phyloP scores from a whole-genome alignment of 257 asterid species.

The Solanum gandarillasii region DNA sequence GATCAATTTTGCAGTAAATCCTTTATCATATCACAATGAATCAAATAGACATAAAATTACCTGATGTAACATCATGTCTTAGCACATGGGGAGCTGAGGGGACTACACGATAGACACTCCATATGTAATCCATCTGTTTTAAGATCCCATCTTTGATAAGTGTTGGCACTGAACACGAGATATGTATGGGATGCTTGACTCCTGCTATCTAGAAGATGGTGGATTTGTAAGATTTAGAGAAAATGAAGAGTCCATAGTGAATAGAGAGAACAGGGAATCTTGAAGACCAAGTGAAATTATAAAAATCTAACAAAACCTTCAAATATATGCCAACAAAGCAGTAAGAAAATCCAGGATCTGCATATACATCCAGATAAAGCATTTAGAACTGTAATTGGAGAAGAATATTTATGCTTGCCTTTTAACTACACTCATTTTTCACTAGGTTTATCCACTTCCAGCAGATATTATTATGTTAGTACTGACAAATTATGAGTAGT shows the following conservation, averaged over 20 bases:
- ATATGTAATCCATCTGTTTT: constrained; percentile 42
- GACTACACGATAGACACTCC: constrained; percentile 53
- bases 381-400: not conserved
- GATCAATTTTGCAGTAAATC: not conserved
- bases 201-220: constrained; percentile 46
- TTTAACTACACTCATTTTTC: not conserved
- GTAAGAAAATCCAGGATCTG: not conserved
- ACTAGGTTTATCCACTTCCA: not conserved
- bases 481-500: not conserved
- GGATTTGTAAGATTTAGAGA: not conserved
- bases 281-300: not conserved
- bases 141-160: constrained; percentile 45
- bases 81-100: constrained; percentile 39
- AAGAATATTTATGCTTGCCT: not conserved
- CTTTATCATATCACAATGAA: not conserved
- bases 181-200: constrained; percentile 37
- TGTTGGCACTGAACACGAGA: constrained; percentile 71
- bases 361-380: not conserved
- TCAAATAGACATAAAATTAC: constrained; percentile 10
- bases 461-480: not conserved
- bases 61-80: constrained; percentile 30
- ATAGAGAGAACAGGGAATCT: not conserved
- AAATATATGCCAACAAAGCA: not conserved
- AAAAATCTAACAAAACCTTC: not conserved
- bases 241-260: not conserved